A percentile compares a stretch with the other conserved stretches of the same genome.
These are phyloP conservation scores for Oryza meyeriana DNA, from an alignment of 176 grass and related monocot species.

Conservation along the genomic window DNA sequence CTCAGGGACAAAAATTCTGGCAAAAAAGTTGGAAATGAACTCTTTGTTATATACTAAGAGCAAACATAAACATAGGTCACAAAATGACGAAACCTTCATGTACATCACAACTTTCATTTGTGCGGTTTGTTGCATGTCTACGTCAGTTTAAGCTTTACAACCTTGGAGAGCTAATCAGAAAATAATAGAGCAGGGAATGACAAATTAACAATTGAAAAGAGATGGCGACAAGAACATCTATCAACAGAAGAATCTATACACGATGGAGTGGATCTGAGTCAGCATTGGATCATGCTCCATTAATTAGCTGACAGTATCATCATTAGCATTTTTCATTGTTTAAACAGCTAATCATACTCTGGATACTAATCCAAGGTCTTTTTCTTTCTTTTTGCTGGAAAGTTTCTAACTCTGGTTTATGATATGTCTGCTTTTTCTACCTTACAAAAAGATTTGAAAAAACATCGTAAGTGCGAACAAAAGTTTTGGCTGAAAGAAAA, in stretches of 20 bases:
- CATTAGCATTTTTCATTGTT: conserved; percentile 7
- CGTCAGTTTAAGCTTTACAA: conserved; percentile 25
- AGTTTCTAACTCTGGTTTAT: background rate
- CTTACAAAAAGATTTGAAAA: background rate
- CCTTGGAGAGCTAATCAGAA: conserved; percentile 4
- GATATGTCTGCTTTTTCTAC: background rate
- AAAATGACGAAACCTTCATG: background rate
- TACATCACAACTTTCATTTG: conserved; percentile 14
- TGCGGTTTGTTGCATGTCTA: conserved; percentile 22
- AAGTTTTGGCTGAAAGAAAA: background rate
- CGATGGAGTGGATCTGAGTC: conserved; percentile 55
- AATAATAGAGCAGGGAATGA: conserved; percentile 6
- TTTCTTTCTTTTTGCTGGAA: background rate
- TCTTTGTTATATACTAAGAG: too few species aligned
- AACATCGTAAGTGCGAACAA: background rate
- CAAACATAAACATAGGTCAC: background rate
- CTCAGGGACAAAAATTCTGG: background rate
- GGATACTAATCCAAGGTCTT: conserved; percentile 16
- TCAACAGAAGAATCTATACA: conserved; percentile 41
- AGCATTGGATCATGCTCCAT: conserved; percentile 52
- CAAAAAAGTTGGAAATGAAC: background rate
- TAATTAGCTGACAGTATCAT: background rate
- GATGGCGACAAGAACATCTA: conserved; percentile 19
- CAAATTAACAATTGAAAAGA: conserved; percentile 19
- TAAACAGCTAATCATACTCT: conserved; percentile 10